A percentile compares a stretch with the other conserved stretches of the same genome.
These are phyloP conservation scores for Citrus australasica DNA, from an alignment of 345 rosid genomes.

Conservation along the genomic window DNA sequence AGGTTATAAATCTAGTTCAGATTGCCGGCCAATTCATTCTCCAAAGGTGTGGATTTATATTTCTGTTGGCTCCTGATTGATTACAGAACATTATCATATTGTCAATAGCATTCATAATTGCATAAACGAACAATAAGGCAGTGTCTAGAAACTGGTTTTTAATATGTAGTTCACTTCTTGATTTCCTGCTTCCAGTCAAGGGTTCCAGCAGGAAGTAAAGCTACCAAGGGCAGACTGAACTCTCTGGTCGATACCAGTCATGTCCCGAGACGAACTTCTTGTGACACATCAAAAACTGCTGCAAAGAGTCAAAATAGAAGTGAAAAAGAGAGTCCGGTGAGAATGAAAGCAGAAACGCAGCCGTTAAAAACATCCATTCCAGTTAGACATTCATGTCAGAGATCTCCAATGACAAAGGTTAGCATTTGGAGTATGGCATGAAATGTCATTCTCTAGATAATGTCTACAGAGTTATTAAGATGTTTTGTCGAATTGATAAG, in stretches of 20 bases:
- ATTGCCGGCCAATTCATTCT: slow-evolving; percentile 17
- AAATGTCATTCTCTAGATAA: not conserved
- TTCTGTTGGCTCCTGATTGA: not conserved
- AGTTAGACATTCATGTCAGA: slow-evolving; percentile 14
- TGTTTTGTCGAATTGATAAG: not conserved
- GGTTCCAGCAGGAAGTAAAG: slow-evolving; percentile 18
- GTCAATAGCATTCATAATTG: not conserved
- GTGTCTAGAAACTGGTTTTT: slow-evolving; percentile 3
- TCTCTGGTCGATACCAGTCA: slow-evolving; percentile 25
- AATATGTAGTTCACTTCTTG: not conserved
- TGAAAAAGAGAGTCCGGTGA: slow-evolving; percentile 25
- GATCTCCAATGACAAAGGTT: slow-evolving; percentile 36
- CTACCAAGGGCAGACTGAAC: slow-evolving; percentile 18
- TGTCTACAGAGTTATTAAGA: not conserved
- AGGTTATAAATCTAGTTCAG: slow-evolving; percentile 12
- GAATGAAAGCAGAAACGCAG: slow-evolving; percentile 33
- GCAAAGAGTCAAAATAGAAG: slow-evolving; percentile 23
- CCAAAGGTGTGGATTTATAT: slow-evolving; percentile 31
- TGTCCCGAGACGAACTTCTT: slow-evolving; percentile 14
- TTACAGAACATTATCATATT: not conserved
- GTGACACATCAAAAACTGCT: slow-evolving; percentile 21
- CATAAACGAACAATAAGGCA: not conserved
- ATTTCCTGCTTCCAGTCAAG: slow-evolving; percentile 23
- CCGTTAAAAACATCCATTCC: slow-evolving; percentile 21
- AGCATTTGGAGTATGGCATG: not conserved